Percentiles rank a stretch among this genome's conserved stretches.
Evolutionary conservation across 2,329 filamentous ascomycete species (phyloP).

Genomic region (Ophioceras dolichostomum): DNA sequence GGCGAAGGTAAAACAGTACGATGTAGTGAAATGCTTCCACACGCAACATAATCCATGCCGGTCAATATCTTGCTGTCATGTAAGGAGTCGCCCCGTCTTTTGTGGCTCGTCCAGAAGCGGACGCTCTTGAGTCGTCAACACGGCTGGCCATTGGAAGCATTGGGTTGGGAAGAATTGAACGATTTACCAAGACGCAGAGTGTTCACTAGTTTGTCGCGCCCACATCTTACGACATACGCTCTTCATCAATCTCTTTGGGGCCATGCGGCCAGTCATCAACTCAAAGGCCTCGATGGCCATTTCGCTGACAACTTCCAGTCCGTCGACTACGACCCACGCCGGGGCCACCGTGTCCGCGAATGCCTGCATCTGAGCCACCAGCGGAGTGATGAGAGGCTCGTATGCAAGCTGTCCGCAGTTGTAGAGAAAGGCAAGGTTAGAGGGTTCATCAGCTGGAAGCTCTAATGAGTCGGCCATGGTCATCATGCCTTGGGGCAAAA

Average conservation of each 20-base stretch:
- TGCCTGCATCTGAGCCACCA: constrained; percentile 52
- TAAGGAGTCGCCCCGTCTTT: too few species aligned
- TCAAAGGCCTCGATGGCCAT: constrained; percentile 70
- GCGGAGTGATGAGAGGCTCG: constrained; percentile 55
- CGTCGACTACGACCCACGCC: constrained; percentile 61
- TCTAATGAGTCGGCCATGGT: background rate
- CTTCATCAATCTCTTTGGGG: constrained; percentile 57
- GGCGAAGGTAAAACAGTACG: too few species aligned
- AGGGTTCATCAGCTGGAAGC: too few species aligned
- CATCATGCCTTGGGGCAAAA: background rate
- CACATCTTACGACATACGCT: constrained; percentile 35
- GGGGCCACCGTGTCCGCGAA: constrained; percentile 34
- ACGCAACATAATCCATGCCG: too few species aligned
- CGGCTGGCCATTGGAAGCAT: too few species aligned
- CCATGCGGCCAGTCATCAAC: constrained; percentile 60
- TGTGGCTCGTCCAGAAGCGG: too few species aligned
- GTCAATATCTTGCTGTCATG: too few species aligned
- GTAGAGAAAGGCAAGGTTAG: too few species aligned
- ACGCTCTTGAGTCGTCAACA: too few species aligned
- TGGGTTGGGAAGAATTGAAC: too few species aligned
- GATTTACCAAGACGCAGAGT: too few species aligned
- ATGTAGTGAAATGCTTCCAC: too few species aligned
- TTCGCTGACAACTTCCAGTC: constrained; percentile 59
- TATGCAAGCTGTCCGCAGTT: constrained; percentile 51
- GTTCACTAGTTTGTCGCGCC: constrained; percentile 27